Evolutionary conservation across 202 grass and related monocot species (phyloP).

Genomic region (Schoenoplectus tabernaemontani): DNA sequence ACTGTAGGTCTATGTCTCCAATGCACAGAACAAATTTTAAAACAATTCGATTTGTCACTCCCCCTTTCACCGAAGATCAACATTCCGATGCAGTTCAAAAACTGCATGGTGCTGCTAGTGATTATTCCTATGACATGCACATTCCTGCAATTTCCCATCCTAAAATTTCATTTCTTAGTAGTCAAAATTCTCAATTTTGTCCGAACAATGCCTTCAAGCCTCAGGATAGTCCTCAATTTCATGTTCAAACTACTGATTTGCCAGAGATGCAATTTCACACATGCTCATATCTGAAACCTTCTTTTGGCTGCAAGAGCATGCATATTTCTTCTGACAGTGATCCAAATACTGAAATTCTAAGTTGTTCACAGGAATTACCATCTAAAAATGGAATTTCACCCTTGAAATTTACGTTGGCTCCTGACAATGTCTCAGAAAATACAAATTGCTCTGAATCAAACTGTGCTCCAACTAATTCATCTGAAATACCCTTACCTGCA

Average conservation of each 20-base stretch:
- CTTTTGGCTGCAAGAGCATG: neutral
- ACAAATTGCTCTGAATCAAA: conserved; percentile 8
- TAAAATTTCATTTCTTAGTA: conserved; percentile 1
- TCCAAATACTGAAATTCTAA: neutral
- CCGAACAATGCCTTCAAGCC: neutral
- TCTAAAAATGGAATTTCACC: conserved; percentile 8
- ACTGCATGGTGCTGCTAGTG: neutral
- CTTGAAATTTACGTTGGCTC: neutral
- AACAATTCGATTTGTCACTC: neutral
- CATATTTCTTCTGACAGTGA: neutral
- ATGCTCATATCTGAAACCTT: neutral
- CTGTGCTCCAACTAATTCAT: conserved; percentile 7
- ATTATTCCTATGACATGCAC: neutral
- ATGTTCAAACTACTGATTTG: neutral
- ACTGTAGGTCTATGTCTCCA: conserved; percentile 23
- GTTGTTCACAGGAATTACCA: neutral
- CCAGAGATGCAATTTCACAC: neutral
- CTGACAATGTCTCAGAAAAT: conserved; percentile 25
- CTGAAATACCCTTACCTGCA: neutral
- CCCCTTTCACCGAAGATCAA: neutral
- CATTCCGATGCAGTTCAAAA: neutral
- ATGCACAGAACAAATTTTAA: neutral
- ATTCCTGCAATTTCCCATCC: conserved; percentile 12
- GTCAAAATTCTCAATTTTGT: neutral
- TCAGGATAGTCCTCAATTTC: neutral